phyloP scores from a whole-genome alignment of 306 rosid species.

The Inga laurina region DNA sequence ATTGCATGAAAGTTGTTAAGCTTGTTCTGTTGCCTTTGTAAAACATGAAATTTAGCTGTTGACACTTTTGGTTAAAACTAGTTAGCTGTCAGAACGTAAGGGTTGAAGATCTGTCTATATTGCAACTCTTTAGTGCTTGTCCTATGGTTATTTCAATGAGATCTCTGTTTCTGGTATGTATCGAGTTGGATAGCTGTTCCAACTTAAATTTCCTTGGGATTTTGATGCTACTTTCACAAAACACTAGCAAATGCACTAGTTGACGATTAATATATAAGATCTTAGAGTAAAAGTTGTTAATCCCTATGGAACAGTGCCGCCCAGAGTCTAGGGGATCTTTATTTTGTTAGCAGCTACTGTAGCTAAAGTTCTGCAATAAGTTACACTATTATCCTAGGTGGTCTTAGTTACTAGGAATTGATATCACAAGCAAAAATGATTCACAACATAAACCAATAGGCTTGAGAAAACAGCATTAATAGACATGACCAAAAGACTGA shows the following conservation, averaged over 20 bases:
- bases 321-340: background rate
- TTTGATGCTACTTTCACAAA: background rate
- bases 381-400: background rate
- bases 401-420: background rate
- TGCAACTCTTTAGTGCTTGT: background rate
- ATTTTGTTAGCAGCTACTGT: background rate
- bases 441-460: background rate
- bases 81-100: background rate
- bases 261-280: background rate
- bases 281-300: background rate
- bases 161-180: background rate
- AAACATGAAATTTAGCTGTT: background rate
- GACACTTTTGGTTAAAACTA: background rate
- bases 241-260: background rate
- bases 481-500: background rate
- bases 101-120: background rate
- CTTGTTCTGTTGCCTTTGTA: constrained; percentile 23
- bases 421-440: background rate
- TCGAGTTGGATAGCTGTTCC: background rate
- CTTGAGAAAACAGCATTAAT: background rate
- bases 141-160: background rate
- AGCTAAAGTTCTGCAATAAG: background rate
- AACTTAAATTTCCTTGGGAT: background rate
- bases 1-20: constrained; percentile 11
- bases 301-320: background rate